These are phyloP conservation scores for Darksidea phi DNA, from an alignment of 495 filamentous ascomycete species.

Conservation along the genomic window DNA sequence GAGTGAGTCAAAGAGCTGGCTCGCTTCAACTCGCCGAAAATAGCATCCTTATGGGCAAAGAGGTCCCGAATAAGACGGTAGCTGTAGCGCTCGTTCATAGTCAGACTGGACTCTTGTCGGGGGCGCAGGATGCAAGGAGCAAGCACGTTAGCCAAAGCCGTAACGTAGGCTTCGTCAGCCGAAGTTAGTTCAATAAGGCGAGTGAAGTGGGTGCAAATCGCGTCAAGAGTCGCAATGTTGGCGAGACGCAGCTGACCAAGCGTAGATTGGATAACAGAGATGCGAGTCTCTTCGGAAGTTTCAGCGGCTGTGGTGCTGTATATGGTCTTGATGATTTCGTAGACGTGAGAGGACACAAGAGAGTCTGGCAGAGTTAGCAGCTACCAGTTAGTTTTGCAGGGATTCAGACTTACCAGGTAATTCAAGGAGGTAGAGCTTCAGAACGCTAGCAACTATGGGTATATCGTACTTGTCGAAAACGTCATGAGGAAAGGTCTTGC, in stretches of 20 bases:
- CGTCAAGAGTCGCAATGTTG: constrained; percentile 97
- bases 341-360: constrained; percentile 95
- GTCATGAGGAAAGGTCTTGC: constrained; percentile 75
- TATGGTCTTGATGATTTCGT: constrained; percentile 97
- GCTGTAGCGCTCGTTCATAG: constrained; percentile 90
- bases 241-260: constrained; percentile 91
- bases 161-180: constrained; percentile 82
- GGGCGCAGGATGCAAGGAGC: constrained; percentile 88
- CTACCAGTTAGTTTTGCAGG: background rate
- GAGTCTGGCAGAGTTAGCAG: constrained; percentile 63
- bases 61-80: constrained; percentile 92
- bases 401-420: constrained; percentile 69
- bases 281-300: constrained; percentile 62
- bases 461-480: constrained; percentile 83
- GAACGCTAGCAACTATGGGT: constrained; percentile 84
- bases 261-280: constrained; percentile 92
- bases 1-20: constrained; percentile 30
- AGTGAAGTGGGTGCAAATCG: constrained; percentile 96
- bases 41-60: constrained; percentile 87
- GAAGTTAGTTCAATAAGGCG: constrained; percentile 95
- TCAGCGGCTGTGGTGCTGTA: constrained; percentile 83
- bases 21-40: constrained; percentile 95
- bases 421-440: constrained; percentile 96
- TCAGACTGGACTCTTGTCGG: constrained; percentile 78
- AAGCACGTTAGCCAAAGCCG: constrained; percentile 72